Conservation (phyloP, 441 rosid genomes). For the Croton laevigatus region DNA sequence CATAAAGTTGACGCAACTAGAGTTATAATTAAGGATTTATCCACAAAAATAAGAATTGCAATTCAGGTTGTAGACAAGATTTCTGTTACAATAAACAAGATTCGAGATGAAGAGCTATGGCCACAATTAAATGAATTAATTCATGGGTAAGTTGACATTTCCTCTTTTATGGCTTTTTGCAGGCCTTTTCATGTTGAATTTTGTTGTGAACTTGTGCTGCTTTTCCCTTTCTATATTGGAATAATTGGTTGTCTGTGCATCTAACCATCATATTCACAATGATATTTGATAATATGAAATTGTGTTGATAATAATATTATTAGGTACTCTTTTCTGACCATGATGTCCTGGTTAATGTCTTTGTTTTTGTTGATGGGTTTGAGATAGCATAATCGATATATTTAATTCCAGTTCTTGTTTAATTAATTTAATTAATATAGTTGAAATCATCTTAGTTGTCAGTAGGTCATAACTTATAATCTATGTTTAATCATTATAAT, state of each 20-base stretch:
- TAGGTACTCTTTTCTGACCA: neutral
- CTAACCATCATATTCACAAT: neutral
- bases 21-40: constrained; percentile 49
- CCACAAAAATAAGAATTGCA: constrained; percentile 82
- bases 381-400: too few species aligned
- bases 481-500: neutral
- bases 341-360: too few species aligned
- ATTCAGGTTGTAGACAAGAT: constrained; percentile 87
- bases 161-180: constrained; percentile 1
- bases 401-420: neutral
- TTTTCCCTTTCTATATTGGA: neutral
- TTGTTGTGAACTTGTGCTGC: constrained; percentile 6
- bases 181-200: constrained; percentile 3
- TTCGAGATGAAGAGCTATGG: constrained; percentile 96
- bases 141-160: constrained; percentile 58
- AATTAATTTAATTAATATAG: neutral
- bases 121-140: constrained; percentile 83
- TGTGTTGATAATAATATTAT: neutral
- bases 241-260: neutral
- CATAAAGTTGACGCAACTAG: constrained; percentile 60
- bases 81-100: constrained; percentile 78
- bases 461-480: neutral
- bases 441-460: neutral
- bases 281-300: neutral
- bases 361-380: neutral